These are phyloP conservation scores for Fusarium secorum DNA, from an alignment of 2,329 filamentous ascomycete species.

Conservation along the genomic window DNA sequence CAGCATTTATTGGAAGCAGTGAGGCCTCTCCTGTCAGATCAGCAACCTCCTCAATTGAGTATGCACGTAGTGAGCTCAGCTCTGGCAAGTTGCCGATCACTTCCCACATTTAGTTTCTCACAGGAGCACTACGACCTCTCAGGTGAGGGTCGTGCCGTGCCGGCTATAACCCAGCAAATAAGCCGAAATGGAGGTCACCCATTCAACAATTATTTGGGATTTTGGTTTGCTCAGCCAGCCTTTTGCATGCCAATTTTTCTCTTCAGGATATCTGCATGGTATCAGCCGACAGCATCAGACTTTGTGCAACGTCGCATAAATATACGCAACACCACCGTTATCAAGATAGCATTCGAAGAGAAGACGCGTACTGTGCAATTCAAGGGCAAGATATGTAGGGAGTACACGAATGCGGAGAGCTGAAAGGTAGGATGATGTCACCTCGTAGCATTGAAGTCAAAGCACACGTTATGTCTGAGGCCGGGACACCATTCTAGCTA, in stretches of 20 bases:
- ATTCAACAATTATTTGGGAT: background rate
- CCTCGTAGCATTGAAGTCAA: too few species aligned
- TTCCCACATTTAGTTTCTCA: background rate
- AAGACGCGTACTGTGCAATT: background rate
- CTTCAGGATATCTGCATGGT: background rate
- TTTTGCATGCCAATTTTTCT: background rate
- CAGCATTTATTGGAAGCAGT: background rate
- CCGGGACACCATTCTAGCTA: fast-evolving
- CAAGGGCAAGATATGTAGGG: background rate
- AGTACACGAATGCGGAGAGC: background rate
- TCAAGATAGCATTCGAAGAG: fast-evolving
- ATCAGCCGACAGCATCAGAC: too few species aligned
- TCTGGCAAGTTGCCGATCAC: background rate
- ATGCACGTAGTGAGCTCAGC: background rate
- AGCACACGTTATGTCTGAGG: fast-evolving
- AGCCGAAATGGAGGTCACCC: background rate
- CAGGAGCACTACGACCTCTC: background rate
- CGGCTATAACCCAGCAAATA: background rate
- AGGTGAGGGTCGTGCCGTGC: background rate
- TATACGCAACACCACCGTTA: too few species aligned
- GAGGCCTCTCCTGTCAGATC: background rate
- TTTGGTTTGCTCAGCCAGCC: background rate
- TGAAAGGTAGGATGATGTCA: background rate
- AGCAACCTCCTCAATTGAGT: background rate
- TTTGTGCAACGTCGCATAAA: background rate